Evolutionary conservation across 768 basidiomycete species (phyloP).

Genomic region (Sarcodon aspratus): DNA sequence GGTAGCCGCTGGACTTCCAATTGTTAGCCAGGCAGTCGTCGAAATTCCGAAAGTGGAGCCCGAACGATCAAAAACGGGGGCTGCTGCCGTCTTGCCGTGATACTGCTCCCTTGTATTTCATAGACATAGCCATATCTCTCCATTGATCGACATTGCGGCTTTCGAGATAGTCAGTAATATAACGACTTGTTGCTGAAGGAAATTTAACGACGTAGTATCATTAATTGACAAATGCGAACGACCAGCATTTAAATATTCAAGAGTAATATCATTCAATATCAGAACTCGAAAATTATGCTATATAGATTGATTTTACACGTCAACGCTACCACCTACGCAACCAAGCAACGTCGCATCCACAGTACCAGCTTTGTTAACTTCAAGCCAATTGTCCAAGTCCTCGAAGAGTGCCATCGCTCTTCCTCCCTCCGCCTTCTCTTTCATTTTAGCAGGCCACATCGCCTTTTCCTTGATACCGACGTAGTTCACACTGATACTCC

Average conservation of each 20-base stretch:
- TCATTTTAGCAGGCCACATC: conserved; percentile 68
- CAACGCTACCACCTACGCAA: conserved; percentile 51
- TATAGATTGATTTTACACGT: conserved; percentile 24
- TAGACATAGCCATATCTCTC: too few relatives aligned
- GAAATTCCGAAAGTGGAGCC: conserved; percentile 9
- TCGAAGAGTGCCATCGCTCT: conserved; percentile 66
- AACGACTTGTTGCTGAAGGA: too few relatives aligned
- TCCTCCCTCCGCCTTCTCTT: conserved; percentile 33
- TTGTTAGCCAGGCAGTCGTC: conserved; percentile 18
- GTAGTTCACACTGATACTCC: conserved; percentile 52
- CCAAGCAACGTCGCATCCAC: conserved; percentile 64
- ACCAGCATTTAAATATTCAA: too few relatives aligned
- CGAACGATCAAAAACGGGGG: conserved; percentile 23
- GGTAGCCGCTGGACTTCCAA: conserved; percentile 32
- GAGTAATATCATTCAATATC: too few relatives aligned
- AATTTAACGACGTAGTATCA: too few relatives aligned
- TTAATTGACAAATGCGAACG: too few relatives aligned
- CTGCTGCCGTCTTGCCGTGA: conserved; percentile 27
- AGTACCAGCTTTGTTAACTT: conserved; percentile 44
- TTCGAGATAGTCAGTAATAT: too few relatives aligned
- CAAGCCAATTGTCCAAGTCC: conserved; percentile 65
- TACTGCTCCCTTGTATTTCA: neutral
- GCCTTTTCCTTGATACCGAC: conserved; percentile 74
- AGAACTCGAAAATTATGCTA: too few relatives aligned
- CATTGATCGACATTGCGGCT: too few relatives aligned